Conservation (phyloP, 805 yeast species). For the Candida adriatica region DNA sequence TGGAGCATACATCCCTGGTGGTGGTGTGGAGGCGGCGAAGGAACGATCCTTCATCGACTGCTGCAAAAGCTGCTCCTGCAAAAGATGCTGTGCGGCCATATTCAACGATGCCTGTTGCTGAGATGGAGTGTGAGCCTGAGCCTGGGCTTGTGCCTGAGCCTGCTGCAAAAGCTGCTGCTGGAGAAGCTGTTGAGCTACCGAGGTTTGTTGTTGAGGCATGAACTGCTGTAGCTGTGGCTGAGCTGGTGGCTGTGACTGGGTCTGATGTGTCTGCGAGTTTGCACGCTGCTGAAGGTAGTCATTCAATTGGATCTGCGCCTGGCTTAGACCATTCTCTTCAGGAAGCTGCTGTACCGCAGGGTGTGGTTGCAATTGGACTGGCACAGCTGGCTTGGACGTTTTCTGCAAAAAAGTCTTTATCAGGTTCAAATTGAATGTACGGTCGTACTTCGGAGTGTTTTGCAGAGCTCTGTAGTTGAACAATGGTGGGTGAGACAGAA, state of each 20-base stretch:
- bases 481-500: conserved; percentile 4
- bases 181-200: conserved; percentile 16
- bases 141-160: conserved; percentile 14
- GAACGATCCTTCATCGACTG: conserved; percentile 25
- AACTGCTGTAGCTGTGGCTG: conserved; percentile 14
- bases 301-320: conserved; percentile 16
- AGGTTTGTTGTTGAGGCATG: conserved; percentile 19
- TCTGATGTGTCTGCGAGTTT: conserved; percentile 12
- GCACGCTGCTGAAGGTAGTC: conserved; percentile 13
- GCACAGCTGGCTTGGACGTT: conserved; percentile 18
- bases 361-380: conserved; percentile 4
- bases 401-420: conserved; percentile 30
- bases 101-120: conserved; percentile 12
- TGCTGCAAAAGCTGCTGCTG: conserved; percentile 27
- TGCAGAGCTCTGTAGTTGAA: conserved; percentile 4
- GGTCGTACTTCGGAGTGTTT: conserved; percentile 7
- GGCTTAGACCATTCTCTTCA: conserved; percentile 11
- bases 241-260: conserved; percentile 12
- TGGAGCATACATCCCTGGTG: conserved; percentile 56
- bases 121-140: conserved; percentile 19
- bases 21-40: conserved; percentile 43
- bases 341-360: conserved; percentile 6
- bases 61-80: conserved; percentile 23
- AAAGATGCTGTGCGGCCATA: conserved; percentile 20
- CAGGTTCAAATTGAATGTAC: conserved; percentile 27